Conservation (phyloP, 192 early-diverging fungal genomes). For the Coemansia sp. region DNA sequence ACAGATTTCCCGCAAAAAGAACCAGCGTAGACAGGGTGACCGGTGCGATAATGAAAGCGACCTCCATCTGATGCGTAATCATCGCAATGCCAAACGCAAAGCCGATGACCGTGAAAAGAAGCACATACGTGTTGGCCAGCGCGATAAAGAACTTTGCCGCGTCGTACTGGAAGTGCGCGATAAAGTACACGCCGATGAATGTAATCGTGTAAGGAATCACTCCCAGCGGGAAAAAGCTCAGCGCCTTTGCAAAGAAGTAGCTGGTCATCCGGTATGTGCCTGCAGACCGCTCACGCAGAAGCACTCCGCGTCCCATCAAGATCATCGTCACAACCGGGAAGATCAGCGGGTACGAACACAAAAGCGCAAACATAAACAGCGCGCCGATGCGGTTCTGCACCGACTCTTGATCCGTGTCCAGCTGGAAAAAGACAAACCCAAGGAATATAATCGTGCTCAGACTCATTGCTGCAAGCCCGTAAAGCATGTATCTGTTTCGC, state of each 20-base stretch:
- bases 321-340: slow-evolving; percentile 38
- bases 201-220: slow-evolving; percentile 5
- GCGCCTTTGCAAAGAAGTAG: slow-evolving; percentile 57
- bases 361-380: slow-evolving; percentile 24
- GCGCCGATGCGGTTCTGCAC: slow-evolving; percentile 16
- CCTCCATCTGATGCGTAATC: slow-evolving; percentile 6
- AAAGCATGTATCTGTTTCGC: slow-evolving; percentile 2
- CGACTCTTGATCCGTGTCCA: slow-evolving; percentile 5
- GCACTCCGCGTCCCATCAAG: slow-evolving; percentile 30
- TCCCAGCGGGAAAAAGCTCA: slow-evolving; percentile 32
- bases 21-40: slow-evolving; percentile 5
- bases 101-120: background rate
- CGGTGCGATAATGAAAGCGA: slow-evolving; percentile 15
- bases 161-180: slow-evolving; percentile 15
- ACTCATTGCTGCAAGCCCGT: slow-evolving; percentile 3
- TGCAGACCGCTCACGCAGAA: slow-evolving; percentile 57
- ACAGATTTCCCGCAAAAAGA: slow-evolving; percentile 22
- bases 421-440: slow-evolving; percentile 50
- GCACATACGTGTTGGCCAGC: slow-evolving; percentile 1
- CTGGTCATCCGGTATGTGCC: slow-evolving; percentile 57
- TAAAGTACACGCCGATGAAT: slow-evolving; percentile 8
- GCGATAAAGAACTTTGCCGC: slow-evolving; percentile 13
- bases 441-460: slow-evolving; percentile 30
- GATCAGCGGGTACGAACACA: slow-evolving; percentile 45
- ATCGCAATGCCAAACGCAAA: slow-evolving; percentile 13